Evolutionary conservation across 2,329 filamentous ascomycete species (phyloP).

Genomic region (Scortechinia acanthostroma): DNA sequence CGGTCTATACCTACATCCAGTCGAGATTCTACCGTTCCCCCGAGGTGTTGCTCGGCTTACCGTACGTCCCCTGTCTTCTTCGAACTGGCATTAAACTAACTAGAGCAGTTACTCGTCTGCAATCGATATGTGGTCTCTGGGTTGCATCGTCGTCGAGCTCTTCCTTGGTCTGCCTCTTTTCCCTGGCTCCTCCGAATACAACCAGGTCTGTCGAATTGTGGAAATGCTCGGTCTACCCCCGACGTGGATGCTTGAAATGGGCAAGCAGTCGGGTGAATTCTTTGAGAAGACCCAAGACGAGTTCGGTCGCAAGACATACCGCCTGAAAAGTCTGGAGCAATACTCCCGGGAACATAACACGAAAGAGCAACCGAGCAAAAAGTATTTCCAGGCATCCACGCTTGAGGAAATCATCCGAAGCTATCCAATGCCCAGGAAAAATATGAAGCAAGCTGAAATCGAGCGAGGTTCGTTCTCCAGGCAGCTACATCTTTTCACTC

Average conservation of each 20-base stretch:
- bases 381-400: slow-evolving; percentile 93
- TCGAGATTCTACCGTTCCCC: slow-evolving; percentile 96
- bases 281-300: slow-evolving; percentile 91
- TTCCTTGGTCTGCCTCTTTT: slow-evolving; percentile 92
- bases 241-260: slow-evolving; percentile 99
- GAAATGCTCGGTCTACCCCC: slow-evolving; percentile 96
- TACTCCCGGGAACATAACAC: slow-evolving; percentile 92
- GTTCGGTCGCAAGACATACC: slow-evolving; percentile 82
- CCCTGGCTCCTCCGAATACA: slow-evolving; percentile 96
- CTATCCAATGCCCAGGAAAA: slow-evolving; percentile 96
- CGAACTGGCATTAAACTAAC: not conserved
- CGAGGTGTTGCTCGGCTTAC: slow-evolving; percentile 87
- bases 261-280: slow-evolving; percentile 94
- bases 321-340: slow-evolving; percentile 94
- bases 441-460: slow-evolving; percentile 96
- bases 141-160: slow-evolving; percentile 94
- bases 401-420: slow-evolving; percentile 95
- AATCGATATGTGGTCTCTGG: slow-evolving; percentile 99
- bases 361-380: slow-evolving; percentile 98
- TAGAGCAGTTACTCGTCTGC: slow-evolving; percentile 73
- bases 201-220: slow-evolving; percentile 91
- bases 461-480: slow-evolving; percentile 76
- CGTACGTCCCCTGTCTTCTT: slow-evolving; percentile 19
- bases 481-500: no score
- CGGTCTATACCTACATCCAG: slow-evolving; percentile 98